Percentiles rank a stretch among this genome's conserved stretches.
phyloP scores from a whole-genome alignment of 2,329 filamentous ascomycete species.

The Elsinoe australis region DNA sequence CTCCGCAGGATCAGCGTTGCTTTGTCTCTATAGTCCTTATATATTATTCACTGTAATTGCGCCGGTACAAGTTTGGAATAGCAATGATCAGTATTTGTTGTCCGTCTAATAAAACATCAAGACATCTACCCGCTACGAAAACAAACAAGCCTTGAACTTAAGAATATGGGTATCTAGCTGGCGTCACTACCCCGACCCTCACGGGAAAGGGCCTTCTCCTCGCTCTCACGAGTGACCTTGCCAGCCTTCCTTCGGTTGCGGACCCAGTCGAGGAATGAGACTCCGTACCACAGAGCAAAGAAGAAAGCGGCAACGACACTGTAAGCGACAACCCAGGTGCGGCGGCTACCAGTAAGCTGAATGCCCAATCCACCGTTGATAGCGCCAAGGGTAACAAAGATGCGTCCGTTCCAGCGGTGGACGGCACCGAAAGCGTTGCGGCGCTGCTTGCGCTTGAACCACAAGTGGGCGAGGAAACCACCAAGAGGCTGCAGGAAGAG shows the following conservation, averaged over 20 bases:
- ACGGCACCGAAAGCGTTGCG: slow-evolving; percentile 12
- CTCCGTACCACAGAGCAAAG: slow-evolving; percentile 10
- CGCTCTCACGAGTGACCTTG: not conserved
- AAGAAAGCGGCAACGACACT: slow-evolving; percentile 14
- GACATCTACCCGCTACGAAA: too few relatives aligned
- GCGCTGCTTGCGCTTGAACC: slow-evolving; percentile 40
- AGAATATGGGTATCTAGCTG: not conserved
- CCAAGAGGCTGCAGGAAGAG: slow-evolving; percentile 48
- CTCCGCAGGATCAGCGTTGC: too few relatives aligned
- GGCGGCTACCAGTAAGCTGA: slow-evolving; percentile 34
- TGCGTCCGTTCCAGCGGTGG: slow-evolving; percentile 47
- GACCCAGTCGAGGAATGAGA: slow-evolving; percentile 13
- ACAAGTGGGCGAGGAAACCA: slow-evolving; percentile 50
- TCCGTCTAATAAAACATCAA: too few relatives aligned
- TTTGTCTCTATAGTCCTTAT: too few relatives aligned
- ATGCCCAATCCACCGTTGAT: slow-evolving; percentile 53
- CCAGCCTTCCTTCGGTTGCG: slow-evolving; percentile 5
- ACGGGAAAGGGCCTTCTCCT: slow-evolving; percentile 8
- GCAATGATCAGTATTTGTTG: too few relatives aligned
- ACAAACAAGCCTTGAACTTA: not conserved
- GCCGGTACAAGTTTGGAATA: too few relatives aligned
- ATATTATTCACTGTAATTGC: too few relatives aligned
- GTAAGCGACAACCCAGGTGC: slow-evolving; percentile 13
- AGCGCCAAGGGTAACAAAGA: slow-evolving; percentile 45
- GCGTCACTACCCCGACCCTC: slow-evolving; percentile 3